A percentile compares a stretch with the other conserved stretches of the same genome.
Evolutionary conservation across 192 early-diverging fungal species (phyloP).

Genomic region (Entrophospora sp.): DNA sequence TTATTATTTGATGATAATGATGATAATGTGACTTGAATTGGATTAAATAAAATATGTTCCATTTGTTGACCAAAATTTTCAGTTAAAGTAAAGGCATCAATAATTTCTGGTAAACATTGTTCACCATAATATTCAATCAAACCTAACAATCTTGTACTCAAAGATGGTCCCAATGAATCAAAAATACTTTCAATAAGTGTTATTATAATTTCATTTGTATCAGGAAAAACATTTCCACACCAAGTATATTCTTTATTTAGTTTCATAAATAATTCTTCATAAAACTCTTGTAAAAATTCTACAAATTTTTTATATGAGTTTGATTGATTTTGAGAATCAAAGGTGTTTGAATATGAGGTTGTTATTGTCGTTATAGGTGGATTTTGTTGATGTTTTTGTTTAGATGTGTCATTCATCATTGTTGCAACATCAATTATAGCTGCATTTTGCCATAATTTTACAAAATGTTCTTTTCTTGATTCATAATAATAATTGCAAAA

Average conservation of each 20-base stretch:
- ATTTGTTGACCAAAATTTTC: slow-evolving; percentile 46
- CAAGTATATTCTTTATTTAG: slow-evolving; percentile 51
- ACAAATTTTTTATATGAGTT: slow-evolving; percentile 32
- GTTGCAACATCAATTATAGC: slow-evolving; percentile 6
- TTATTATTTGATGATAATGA: no score
- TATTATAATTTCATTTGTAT: slow-evolving; percentile 36
- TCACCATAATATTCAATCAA: slow-evolving; percentile 26
- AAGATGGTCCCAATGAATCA: slow-evolving; percentile 39
- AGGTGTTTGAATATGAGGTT: slow-evolving; percentile 5
- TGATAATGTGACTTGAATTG: no score
- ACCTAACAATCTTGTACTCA: slow-evolving; percentile 22
- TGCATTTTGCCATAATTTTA: slow-evolving; percentile 39
- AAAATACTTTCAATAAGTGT: slow-evolving; percentile 44
- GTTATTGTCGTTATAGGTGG: not conserved
- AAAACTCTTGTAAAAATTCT: slow-evolving; percentile 38
- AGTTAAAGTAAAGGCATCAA: slow-evolving; percentile 40
- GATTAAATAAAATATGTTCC: slow-evolving; percentile 44
- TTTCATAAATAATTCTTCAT: slow-evolving; percentile 40
- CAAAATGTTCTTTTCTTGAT: slow-evolving; percentile 31
- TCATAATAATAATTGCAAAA: slow-evolving; percentile 56
- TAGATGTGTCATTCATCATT: no score
- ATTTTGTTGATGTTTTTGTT: not conserved
- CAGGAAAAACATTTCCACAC: slow-evolving; percentile 47
- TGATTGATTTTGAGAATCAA: no score
- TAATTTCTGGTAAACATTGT: slow-evolving; percentile 30